These are phyloP conservation scores for Conoideocrella luteorostrata DNA, from an alignment of 2,329 filamentous ascomycete species.

Conservation along the genomic window DNA sequence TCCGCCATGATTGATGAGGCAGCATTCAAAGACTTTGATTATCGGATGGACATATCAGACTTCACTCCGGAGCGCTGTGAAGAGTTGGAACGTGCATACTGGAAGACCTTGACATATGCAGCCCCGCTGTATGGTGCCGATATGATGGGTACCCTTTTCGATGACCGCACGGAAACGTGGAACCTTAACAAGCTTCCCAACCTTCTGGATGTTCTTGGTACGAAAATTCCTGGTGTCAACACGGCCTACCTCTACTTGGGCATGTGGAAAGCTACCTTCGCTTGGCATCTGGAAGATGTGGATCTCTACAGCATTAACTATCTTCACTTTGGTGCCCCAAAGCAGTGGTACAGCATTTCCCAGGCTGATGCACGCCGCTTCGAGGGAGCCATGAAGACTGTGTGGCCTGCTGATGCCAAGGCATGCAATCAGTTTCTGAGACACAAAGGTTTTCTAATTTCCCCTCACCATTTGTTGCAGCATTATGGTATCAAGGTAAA, in stretches of 20 bases:
- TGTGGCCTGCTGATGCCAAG: conserved; percentile 93
- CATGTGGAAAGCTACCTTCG: conserved; percentile 99
- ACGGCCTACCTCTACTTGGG: conserved; percentile 96
- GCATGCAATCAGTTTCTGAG: conserved; percentile 92
- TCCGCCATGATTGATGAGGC: conserved; percentile 80
- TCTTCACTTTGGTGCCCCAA: conserved; percentile 95
- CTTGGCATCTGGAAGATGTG: conserved; percentile 97
- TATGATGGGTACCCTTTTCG: conserved; percentile 90
- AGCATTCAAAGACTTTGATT: conserved; percentile 86
- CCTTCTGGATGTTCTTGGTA: conserved; percentile 85
- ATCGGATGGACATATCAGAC: conserved; percentile 79
- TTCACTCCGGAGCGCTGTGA: conserved; percentile 89
- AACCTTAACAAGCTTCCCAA: conserved; percentile 95
- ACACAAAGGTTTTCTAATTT: conserved; percentile 96
- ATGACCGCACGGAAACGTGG: conserved; percentile 78
- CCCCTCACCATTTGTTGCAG: conserved; percentile 76
- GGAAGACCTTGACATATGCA: conserved; percentile 95
- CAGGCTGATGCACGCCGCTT: conserved; percentile 91
- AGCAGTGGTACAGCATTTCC: conserved; percentile 99
- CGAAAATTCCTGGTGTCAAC: conserved; percentile 95
- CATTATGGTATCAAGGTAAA: conserved; percentile 96
- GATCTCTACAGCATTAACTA: conserved; percentile 99
- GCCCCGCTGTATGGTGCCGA: conserved; percentile 93
- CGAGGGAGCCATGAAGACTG: conserved; percentile 88
- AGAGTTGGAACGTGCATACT: conserved; percentile 90